Evolutionary conservation across 768 basidiomycete species (phyloP), one percentile per base, ranked within the genome.

Genomic region (Suillus bovinus): DNA sequence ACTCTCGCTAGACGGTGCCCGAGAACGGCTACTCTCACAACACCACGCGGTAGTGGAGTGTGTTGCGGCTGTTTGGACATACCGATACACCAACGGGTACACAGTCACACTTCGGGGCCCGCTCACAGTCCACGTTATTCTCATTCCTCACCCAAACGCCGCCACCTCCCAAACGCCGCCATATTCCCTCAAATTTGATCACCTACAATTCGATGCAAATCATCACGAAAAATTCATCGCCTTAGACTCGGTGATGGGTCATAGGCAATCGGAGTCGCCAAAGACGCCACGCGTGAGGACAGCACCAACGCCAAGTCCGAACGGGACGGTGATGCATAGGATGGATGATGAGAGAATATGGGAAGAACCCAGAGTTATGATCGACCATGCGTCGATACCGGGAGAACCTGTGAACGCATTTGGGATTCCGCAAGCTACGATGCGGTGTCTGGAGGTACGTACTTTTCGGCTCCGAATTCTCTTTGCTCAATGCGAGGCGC

Each of bases 321-420:
- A 73, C 54, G 70, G 76, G 52, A 64, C 58, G 60, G 50, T 69
- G 5, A 8, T 67, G 16, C 75, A 71, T 60, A 65, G 70, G 63
- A 33, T 59, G n/a, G 84, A 85, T 42, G 84, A 88, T 53, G 85
- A 84, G 24, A 84, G 80, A 67, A 81, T 79, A 68, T 86, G 85
- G 82, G 89, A 90, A 46, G 90, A 91, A 66, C 86, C 86, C 8
- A 75, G 86, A 61, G 75, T 86, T 46, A 67, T 82, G 55, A 84
- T 90, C 53, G 85, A 86, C 20, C 78, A 78, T 39, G 89, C 84
- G 36, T 79, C 79, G n/a, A 84, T 93, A 66, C 92, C 93, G 14
- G 84, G 86, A 5, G 91, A 93, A 68, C 92, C 92, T 10, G 90
- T 94, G 58, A 93, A 93, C 69, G 90, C 89, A 24, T 94, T 93